Conservation (phyloP, 139 green algal genomes). For the Auxenochlorella protothecoides region DNA sequence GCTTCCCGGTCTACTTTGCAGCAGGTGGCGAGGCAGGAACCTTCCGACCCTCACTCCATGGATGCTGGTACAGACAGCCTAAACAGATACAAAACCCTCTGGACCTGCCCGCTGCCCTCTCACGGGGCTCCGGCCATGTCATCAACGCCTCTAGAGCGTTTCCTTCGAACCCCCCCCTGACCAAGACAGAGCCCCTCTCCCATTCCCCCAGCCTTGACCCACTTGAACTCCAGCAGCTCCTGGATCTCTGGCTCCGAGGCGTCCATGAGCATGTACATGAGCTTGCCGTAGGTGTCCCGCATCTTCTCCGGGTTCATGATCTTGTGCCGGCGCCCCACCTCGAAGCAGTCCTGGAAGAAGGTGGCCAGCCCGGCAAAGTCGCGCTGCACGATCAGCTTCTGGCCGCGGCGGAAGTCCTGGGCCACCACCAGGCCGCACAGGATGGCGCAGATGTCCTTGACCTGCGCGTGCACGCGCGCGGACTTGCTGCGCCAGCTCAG, state of each 20-base stretch:
- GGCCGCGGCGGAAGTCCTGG: slow-evolving; percentile 74
- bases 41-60: too few species aligned
- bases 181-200: too few species aligned
- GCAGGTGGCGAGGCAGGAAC: too few species aligned
- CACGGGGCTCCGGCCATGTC: too few species aligned
- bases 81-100: too few species aligned
- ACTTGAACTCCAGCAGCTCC: slow-evolving; percentile 57
- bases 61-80: too few species aligned
- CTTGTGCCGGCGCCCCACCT: slow-evolving; percentile 83
- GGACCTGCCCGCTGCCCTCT: too few species aligned
- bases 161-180: too few species aligned
- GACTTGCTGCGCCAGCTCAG: slow-evolving; percentile 66
- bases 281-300: slow-evolving; percentile 74
- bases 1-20: too few species aligned
- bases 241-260: slow-evolving; percentile 35
- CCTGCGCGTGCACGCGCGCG: slow-evolving; percentile 63
- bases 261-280: slow-evolving; percentile 78
- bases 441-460: slow-evolving; percentile 83
- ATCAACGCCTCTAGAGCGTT: too few species aligned
- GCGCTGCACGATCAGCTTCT: slow-evolving; percentile 69
- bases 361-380: slow-evolving; percentile 59
- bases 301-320: slow-evolving; percentile 94
- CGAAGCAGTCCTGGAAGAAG: slow-evolving; percentile 77
- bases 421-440: slow-evolving; percentile 57
- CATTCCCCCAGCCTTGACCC: not conserved